These are phyloP conservation scores for Nemania sp. DNA, from an alignment of 2,329 filamentous ascomycete species.

Conservation along the genomic window DNA sequence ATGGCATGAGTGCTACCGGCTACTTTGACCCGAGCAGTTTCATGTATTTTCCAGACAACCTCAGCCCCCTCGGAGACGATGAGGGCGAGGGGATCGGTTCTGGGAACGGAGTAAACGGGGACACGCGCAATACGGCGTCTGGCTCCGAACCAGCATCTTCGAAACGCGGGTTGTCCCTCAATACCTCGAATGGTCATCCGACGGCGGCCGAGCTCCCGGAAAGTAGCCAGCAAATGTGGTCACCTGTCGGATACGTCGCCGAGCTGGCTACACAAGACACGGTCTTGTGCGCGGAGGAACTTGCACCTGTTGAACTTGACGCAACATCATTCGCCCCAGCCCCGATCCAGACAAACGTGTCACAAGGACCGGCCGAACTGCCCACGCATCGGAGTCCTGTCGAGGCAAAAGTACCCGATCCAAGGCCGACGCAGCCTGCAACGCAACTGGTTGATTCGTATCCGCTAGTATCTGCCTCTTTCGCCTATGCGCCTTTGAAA, in stretches of 20 bases:
- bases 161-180: background rate
- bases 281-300: constrained; percentile 40
- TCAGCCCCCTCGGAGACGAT: constrained; percentile 50
- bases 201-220: constrained; percentile 32
- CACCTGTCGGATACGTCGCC: constrained; percentile 37
- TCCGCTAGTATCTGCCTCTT: constrained; percentile 40
- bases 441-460: constrained; percentile 31
- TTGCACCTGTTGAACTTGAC: constrained; percentile 41
- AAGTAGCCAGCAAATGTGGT: constrained; percentile 25
- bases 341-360: constrained; percentile 20
- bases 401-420: constrained; percentile 25
- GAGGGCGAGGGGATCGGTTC: constrained; percentile 45
- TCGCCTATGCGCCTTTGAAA: constrained; percentile 35
- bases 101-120: background rate
- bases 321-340: constrained; percentile 27
- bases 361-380: constrained; percentile 32
- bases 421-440: constrained; percentile 3
- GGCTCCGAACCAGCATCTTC: background rate
- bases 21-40: constrained; percentile 59
- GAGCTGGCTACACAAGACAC: constrained; percentile 40
- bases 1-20: constrained; percentile 42
- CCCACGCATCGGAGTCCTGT: constrained; percentile 29
- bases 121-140: background rate
- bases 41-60: constrained; percentile 55
- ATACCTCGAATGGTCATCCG: background rate